Evolutionary conservation across 495 filamentous ascomycete species (phyloP), one percentile per base, ranked within the genome.

Genomic region (Neurospora intermedia): DNA sequence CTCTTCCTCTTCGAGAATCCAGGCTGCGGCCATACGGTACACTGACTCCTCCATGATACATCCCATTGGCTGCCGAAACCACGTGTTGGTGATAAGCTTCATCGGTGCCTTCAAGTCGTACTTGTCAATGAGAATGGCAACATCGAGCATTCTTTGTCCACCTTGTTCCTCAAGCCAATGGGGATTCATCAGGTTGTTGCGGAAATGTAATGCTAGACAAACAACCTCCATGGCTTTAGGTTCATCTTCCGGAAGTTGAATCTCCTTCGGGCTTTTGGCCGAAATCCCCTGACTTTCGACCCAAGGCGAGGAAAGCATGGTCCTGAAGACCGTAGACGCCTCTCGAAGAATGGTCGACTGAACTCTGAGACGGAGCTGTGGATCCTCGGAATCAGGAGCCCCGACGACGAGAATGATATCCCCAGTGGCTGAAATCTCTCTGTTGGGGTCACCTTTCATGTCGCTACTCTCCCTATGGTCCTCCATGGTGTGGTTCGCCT

Each of bases 401-500:
- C 43, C 43, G 18, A 46, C 18, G 45, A 48, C 45, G 4, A 48
- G 45, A 48, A 48, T 48, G 4, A 48, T 11, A 48, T 48, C 45
- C 0, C 9, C 45, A 48, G 45, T 48, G 8, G 9, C 9, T 10
- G 45, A 48, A 20, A 48, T 20, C n/a, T 0, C 45, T 48, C n/a
- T 48, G 35, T 8, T 48, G 3, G 9, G 45, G n/a, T n/a, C 1
- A 7, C 10, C 45, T 0, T 48, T 9, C 4, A 11, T 48, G n/a
- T 11, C 45, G 18, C 1, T 46, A 4, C n/a, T 46, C n/a, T 11
- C 45, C 2, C 1, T 4, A n/a, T 46, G n/a, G 8, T 46, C 45
- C 45, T 46, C 8, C 1, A 20, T 20, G 45, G 3, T 5, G 0
- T 46, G 0, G n/a, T 46, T 20, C 1, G 0, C 9, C 0, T 20